A percentile compares a stretch with the other conserved stretches of the same genome.
Conservation (phyloP, 345 rosid species). For the Anastatica hierochuntica region DNA sequence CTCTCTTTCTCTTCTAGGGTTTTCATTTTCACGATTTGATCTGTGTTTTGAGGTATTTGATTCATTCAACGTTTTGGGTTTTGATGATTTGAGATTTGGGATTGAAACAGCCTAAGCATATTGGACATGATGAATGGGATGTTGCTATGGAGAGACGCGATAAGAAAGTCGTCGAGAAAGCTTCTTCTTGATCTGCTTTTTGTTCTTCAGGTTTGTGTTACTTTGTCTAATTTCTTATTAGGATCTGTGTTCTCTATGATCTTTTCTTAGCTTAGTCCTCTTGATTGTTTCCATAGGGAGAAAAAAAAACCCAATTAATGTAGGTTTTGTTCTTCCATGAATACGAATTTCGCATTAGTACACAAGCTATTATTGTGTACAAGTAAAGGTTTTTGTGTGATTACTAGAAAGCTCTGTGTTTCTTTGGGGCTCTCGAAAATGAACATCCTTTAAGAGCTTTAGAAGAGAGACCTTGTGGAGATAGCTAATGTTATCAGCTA, state of each 20-base stretch:
- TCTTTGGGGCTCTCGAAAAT: background rate
- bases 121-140: constrained; percentile 89
- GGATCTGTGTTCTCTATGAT: too few relatives aligned
- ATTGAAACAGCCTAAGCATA: constrained; percentile 67
- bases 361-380: background rate
- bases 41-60: background rate
- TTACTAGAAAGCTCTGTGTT: background rate
- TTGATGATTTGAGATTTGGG: constrained; percentile 2
- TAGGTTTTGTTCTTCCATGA: background rate
- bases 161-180: constrained; percentile 61
- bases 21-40: background rate
- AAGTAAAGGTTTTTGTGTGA: background rate
- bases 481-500: background rate
- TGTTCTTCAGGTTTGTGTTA: constrained; percentile 7
- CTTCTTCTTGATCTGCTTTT: constrained; percentile 31
- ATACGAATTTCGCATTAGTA: background rate
- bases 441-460: background rate
- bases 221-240: too few relatives aligned
- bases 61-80: background rate
- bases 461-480: background rate
- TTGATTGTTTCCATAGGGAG: background rate
- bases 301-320: too few relatives aligned
- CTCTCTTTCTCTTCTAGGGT: background rate
- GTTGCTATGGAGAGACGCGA: constrained; percentile 95
- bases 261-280: background rate